Evolutionary conservation across 257 asterid species (phyloP).

Genomic region (Nicotiana obtusifolia): DNA sequence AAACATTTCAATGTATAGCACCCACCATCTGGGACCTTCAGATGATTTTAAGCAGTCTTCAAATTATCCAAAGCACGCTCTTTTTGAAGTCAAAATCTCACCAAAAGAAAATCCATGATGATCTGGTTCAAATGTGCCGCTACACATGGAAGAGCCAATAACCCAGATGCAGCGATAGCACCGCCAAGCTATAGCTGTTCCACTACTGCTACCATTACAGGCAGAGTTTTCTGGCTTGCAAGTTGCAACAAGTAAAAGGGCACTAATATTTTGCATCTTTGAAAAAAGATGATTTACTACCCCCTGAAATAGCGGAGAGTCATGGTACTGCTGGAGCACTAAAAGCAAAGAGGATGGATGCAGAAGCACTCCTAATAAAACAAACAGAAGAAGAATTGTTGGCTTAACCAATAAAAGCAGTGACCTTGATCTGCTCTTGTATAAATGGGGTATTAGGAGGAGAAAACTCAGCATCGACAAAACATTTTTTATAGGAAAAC

Average conservation of each 20-base stretch:
- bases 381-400: slow-evolving; percentile 61
- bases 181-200: slow-evolving; percentile 72
- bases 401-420: slow-evolving; percentile 88
- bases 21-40: background rate
- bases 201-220: slow-evolving; percentile 93
- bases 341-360: slow-evolving; percentile 56
- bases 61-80: slow-evolving; percentile 16
- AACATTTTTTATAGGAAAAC: too few relatives aligned
- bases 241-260: slow-evolving; percentile 70
- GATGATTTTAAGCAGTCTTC: slow-evolving; percentile 33
- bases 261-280: slow-evolving; percentile 61
- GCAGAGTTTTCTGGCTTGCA: slow-evolving; percentile 63
- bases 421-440: slow-evolving; percentile 89
- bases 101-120: slow-evolving; percentile 72
- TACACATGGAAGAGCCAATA: slow-evolving; percentile 87
- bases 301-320: slow-evolving; percentile 41
- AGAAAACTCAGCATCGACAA: too few relatives aligned
- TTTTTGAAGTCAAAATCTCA: slow-evolving; percentile 53
- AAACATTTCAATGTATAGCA: background rate
- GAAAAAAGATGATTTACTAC: slow-evolving; percentile 36
- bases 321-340: slow-evolving; percentile 48
- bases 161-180: slow-evolving; percentile 80
- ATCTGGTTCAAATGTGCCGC: slow-evolving; percentile 93
- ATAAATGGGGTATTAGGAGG: slow-evolving; percentile 66
- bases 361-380: slow-evolving; percentile 75